Evolutionary conservation across 225 moss, liverwort and hornwort genomes (phyloP), one percentile per base, ranked within the genome.

Genomic region (Pseudisothecium myosuroides): DNA sequence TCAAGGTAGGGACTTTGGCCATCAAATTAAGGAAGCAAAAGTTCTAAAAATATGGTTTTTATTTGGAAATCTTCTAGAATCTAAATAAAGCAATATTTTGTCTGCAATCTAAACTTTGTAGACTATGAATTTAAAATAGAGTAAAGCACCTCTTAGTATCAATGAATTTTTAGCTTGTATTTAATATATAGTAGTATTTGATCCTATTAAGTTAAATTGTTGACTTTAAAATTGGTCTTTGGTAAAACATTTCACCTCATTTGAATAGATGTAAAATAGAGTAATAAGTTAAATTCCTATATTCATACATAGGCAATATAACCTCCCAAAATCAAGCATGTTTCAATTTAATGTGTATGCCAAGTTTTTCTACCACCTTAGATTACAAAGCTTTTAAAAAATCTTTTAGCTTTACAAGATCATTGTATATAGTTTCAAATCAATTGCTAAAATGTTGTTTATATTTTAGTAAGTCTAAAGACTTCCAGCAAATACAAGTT

Each of bases 361-460:
- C 17, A 58, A 41, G 2, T 41, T 41, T 69, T 1, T 58, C 21
- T 10, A 55, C 21, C 7, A 54, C 7, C 3, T 69, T 31, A 5
- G 14, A 55, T n/a, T 19, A 28, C 0, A 17, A 50, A 9, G 4
- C 1, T 22, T n/a, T 8, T 36, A 5, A 17, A 17, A n/a, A n/a
- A 3, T 4, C 4, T 22, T 54, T 26, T 10, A 37, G 14, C 1
- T 55, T 21, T 41, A 41, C 0, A 15, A 67, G 9, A 21, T 31
- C 6, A 23, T 34, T 72, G 12, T 12, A 36, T 17, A 34, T 24
- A 16, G 24, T 59, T 23, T 21, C 58, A 59, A 72, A 72, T 73
- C 5, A 23, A 22, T 32, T 31, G 2, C 10, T 54, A 27, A 12
- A 26, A 27, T 31, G 7, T 16, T 26, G 7, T 41, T 6, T 22